Base-by-base conservation (phyloP, 1,139 yeast genomes). In the Pichia sp. region DNA sequence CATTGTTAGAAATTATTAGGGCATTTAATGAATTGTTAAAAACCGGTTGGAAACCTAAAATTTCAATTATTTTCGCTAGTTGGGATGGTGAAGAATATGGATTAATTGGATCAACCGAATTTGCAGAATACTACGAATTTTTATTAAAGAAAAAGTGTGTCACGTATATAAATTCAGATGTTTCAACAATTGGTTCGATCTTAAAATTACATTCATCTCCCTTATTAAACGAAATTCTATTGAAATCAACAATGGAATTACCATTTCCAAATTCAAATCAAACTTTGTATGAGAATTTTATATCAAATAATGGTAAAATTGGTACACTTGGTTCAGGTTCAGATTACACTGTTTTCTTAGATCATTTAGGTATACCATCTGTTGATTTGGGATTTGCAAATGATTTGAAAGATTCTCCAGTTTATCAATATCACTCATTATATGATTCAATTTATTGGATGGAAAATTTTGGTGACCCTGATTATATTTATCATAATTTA, bases 1-100 rank as follows among this genome's bases (percentile, higher is more conserved):
- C 72, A 0, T 54, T 82, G 56, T 66, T 84, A 50, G 88, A 83
- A 64, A 67, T 83, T 36, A 80, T 82, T 16, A 72, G 84, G 53
- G 81, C 77, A 0, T 68, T 83, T 42, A 75, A 77, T 29, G 74
- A 70, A 50, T 74, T 90, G 46, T 62, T 68, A 50, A 58, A 61
- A 43, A 54, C 62, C 2, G 87, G 87, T 8, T 84, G 85, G 85
- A 73, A 73, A 60, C 89, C 89, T n/a, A 66, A 72, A 49, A 74
- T 85, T 60, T 77, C 85, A 0, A 79, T 84, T 50, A 56, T 72
- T 47, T 72, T 83, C 45, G 87, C 83, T 0, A 79, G 85, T 25
- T 83, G 88, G 88, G 89, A 84, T 62, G 90, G 86, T 53, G 89
- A 84, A 65, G 89, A 84, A 66, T 81, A 80, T 57, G 88, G 82